These are phyloP conservation scores for Zhuliangozyma parablackwelliae DNA, from an alignment of 1,139 yeast genomes.

Conservation along the genomic window DNA sequence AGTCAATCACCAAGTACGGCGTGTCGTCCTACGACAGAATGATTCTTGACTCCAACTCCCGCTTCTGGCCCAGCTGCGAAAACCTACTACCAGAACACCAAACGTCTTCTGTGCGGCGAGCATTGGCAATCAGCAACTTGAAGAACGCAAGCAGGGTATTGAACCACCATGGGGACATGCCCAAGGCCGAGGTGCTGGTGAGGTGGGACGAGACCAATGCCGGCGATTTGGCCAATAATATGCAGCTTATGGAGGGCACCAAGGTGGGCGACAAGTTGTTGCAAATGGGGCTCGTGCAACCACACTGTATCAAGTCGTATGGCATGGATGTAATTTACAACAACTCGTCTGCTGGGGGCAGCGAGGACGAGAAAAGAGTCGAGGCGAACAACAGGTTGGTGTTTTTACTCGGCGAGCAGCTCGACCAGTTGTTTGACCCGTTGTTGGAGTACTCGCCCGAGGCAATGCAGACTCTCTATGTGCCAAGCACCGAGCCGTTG, in stretches of 20 bases:
- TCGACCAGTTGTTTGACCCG: conserved; percentile 83
- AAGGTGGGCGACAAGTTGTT: conserved; percentile 50
- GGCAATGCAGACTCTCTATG: conserved; percentile 65
- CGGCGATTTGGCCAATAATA: conserved; percentile 63
- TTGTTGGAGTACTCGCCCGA: conserved; percentile 89
- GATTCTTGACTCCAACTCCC: conserved; percentile 56
- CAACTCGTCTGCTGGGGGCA: conserved; percentile 21
- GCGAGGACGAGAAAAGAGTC: conserved; percentile 8
- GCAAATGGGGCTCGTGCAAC: conserved; percentile 56
- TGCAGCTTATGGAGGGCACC: conserved; percentile 40
- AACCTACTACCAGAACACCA: conserved; percentile 52
- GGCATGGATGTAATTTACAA: conserved; percentile 74
- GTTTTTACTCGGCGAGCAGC: conserved; percentile 71
- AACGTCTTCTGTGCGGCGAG: conserved; percentile 60
- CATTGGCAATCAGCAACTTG: conserved; percentile 71
- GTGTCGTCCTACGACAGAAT: conserved; percentile 57
- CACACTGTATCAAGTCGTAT: conserved; percentile 50
- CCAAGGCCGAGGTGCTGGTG: conserved; percentile 8
- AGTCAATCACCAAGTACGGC: conserved; percentile 69
- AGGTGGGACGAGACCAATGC: conserved; percentile 75
- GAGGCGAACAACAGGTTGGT: conserved; percentile 78
- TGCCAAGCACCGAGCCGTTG: conserved; percentile 33
- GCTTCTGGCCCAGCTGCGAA: conserved; percentile 76
- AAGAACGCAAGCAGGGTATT: conserved; percentile 60
- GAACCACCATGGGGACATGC: conserved; percentile 23